Percentiles rank a stretch among this genome's conserved stretches.
phyloP scores from a whole-genome alignment of 73 alveolate genomes.

The Paraurostyla sp. region DNA sequence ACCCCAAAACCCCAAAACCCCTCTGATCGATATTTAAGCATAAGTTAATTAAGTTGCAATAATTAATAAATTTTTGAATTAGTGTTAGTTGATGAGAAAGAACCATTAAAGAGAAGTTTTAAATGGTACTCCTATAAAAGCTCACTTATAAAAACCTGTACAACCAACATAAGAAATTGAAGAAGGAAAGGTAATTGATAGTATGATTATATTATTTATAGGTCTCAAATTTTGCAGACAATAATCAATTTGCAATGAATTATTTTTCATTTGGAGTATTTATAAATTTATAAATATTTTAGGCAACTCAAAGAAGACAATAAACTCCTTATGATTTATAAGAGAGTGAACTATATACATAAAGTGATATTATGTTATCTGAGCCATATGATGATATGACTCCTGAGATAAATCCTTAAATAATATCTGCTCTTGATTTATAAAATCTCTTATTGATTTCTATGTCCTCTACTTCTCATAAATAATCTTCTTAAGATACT shows the following conservation, averaged over 20 bases:
- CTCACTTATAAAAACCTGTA: background rate
- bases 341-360: background rate
- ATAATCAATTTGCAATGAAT: background rate
- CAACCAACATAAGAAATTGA: background rate
- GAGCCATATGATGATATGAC: background rate
- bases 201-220: background rate
- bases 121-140: conserved; percentile 27
- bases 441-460: conserved; percentile 10
- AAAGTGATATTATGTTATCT: background rate
- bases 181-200: background rate
- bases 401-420: background rate
- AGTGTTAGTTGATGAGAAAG: too few relatives aligned
- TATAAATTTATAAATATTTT: background rate
- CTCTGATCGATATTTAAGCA: too few relatives aligned
- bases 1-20: too few relatives aligned
- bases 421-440: background rate
- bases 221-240: background rate
- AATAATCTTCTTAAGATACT: background rate
- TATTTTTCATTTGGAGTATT: conserved; percentile 39
- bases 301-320: background rate
- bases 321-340: too few relatives aligned
- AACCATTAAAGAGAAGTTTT: conserved; percentile 16
- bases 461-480: conserved; percentile 20
- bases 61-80: too few relatives aligned
- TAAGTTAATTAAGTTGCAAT: too few relatives aligned